Evolutionary conservation across 208 protist species (phyloP).

Genomic region (Angomonas desouzai): DNA sequence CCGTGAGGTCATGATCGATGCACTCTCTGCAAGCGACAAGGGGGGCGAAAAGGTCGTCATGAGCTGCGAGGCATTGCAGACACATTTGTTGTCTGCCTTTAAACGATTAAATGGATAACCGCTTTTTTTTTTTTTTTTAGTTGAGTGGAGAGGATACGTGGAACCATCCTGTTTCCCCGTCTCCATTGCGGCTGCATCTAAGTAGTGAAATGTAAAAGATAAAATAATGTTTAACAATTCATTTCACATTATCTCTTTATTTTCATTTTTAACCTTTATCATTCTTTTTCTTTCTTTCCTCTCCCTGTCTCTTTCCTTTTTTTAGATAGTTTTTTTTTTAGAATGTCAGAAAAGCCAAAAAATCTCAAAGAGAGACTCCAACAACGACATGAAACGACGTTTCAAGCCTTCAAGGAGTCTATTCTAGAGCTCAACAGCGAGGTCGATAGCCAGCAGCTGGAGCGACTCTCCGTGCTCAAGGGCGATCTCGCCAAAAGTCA

Average conservation of each 20-base stretch:
- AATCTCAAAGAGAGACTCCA: slow-evolving; percentile 24
- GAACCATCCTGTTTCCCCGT: too few species aligned
- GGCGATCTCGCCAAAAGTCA: slow-evolving; percentile 38
- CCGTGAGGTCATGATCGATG: slow-evolving; percentile 8
- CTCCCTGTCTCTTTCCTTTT: too few species aligned
- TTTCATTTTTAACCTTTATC: too few species aligned
- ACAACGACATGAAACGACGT: slow-evolving; percentile 33
- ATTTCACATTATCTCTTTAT: too few species aligned
- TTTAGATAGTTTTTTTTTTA: slow-evolving; percentile 13
- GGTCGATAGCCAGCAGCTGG: slow-evolving; percentile 47
- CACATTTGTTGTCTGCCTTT: background rate
- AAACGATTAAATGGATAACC: background rate
- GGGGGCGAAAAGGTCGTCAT: background rate
- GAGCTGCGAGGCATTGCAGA: background rate
- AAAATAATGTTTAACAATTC: too few species aligned
- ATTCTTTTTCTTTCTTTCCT: too few species aligned
- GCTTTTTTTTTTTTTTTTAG: too few species aligned
- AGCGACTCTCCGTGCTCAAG: slow-evolving; percentile 45
- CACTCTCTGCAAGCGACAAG: background rate
- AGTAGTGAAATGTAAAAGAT: too few species aligned
- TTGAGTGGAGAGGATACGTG: too few species aligned
- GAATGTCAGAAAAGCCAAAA: slow-evolving; percentile 1
- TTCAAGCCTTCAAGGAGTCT: slow-evolving; percentile 36
- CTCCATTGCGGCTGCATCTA: too few species aligned
- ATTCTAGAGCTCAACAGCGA: slow-evolving; percentile 40